Conservation (phyloP, 306 rosid genomes). For the Pueraria montana region DNA sequence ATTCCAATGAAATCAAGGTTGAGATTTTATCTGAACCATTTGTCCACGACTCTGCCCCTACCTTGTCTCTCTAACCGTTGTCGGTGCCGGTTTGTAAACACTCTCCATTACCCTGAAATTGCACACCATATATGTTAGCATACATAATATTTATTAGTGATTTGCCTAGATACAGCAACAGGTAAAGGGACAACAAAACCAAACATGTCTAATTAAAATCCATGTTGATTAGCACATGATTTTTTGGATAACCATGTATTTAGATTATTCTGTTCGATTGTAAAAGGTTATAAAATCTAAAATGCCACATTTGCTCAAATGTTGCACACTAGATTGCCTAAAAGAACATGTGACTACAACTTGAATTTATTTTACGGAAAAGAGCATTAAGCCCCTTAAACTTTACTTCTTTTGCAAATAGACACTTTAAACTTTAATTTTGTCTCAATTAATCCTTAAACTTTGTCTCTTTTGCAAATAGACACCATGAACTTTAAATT, state of each 20-base stretch:
- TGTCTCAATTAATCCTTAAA: too few relatives aligned
- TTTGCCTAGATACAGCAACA: background rate
- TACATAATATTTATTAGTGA: background rate
- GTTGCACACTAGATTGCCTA: background rate
- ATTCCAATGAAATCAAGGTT: constrained; percentile 17
- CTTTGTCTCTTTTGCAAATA: too few relatives aligned
- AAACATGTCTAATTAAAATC: background rate
- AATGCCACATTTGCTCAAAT: background rate
- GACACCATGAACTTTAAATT: too few relatives aligned
- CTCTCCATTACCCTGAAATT: background rate
- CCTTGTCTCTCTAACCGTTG: constrained; percentile 40
- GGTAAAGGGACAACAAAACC: background rate
- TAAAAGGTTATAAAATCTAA: background rate
- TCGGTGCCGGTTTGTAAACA: constrained; percentile 53
- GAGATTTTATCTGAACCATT: constrained; percentile 33
- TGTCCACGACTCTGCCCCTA: constrained; percentile 51
- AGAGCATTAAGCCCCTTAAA: too few relatives aligned
- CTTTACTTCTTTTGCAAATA: too few relatives aligned
- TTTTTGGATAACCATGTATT: background rate
- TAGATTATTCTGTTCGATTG: background rate
- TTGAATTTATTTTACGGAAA: background rate
- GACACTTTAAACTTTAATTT: too few relatives aligned
- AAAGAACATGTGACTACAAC: background rate
- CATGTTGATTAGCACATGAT: background rate
- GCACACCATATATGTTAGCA: background rate